Conservation (phyloP, 371 early-diverging fungal species). For the Mortierella sp. region DNA sequence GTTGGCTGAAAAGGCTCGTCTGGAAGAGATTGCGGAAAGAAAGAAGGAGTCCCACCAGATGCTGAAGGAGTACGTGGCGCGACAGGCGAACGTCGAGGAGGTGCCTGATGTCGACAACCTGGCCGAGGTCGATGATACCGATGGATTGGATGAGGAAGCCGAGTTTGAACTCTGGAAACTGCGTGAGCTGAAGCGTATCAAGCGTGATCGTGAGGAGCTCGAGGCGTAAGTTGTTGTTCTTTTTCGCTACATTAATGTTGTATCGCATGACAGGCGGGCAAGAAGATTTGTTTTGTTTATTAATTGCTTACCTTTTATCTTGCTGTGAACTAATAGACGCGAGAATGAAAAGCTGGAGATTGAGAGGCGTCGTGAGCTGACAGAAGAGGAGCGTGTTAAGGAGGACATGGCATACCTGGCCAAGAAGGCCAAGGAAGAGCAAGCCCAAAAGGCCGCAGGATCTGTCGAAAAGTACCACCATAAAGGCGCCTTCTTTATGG, state of each 20-base stretch:
- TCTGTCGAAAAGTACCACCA: conserved; percentile 89
- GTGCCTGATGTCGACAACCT: conserved; percentile 50
- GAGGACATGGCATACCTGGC: conserved; percentile 76
- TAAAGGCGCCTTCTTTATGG: conserved; percentile 89
- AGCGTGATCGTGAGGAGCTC: conserved; percentile 87
- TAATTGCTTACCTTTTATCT: background rate
- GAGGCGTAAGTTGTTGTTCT: conserved; percentile 69
- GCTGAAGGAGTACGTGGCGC: conserved; percentile 79
- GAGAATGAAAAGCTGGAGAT: conserved; percentile 85
- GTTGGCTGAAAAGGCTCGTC: conserved; percentile 69
- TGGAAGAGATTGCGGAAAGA: conserved; percentile 72
- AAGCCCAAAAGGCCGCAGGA: conserved; percentile 61
- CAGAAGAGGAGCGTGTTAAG: conserved; percentile 83
- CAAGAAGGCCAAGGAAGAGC: conserved; percentile 66
- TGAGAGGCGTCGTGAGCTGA: conserved; percentile 85
- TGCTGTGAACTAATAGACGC: conserved; percentile 59
- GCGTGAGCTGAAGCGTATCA: conserved; percentile 91
- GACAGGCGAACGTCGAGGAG: conserved; percentile 65
- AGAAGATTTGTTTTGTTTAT: background rate
- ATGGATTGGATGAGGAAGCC: conserved; percentile 86
- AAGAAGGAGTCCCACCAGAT: conserved; percentile 83
- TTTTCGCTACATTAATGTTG: background rate
- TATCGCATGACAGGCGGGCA: no score
- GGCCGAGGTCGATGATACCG: conserved; percentile 89
- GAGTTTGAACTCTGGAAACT: conserved; percentile 94